Conservation (phyloP, 179 eudicot species). For the Gypsophila paniculata region DNA sequence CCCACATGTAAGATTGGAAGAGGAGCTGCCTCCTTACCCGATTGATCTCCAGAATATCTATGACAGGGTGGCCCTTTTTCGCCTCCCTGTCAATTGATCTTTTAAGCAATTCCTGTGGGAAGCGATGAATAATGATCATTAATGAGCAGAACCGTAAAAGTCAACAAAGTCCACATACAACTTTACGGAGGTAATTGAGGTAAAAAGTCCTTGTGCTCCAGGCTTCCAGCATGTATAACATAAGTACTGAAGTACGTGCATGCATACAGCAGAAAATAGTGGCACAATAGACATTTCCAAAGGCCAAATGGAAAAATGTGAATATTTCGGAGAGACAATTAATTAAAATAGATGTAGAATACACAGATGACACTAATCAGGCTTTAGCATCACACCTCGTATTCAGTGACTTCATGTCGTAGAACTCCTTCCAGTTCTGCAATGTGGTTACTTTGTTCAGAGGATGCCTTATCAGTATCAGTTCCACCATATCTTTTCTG, state of each 20-base stretch:
- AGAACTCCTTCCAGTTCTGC: constrained; percentile 63
- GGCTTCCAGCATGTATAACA: not conserved
- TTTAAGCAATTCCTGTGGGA: constrained; percentile 55
- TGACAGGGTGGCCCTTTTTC: constrained; percentile 46
- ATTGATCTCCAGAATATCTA: constrained; percentile 86
- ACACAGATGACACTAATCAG: constrained; percentile 9
- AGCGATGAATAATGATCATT: constrained; percentile 6
- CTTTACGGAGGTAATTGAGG: not conserved
- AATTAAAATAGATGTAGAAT: not conserved
- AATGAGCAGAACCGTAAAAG: not conserved
- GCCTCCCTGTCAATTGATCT: constrained; percentile 46
- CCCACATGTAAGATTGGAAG: constrained; percentile 88
- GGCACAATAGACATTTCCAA: too few species aligned
- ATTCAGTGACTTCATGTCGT: constrained; percentile 61
- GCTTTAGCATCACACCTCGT: constrained; percentile 50
- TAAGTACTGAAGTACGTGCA: too few species aligned
- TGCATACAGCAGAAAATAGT: too few species aligned
- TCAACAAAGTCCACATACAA: not conserved
- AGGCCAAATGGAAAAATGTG: too few species aligned
- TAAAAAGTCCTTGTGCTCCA: not conserved
- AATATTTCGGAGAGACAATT: not conserved
- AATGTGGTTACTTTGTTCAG: constrained; percentile 52
- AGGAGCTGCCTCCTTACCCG: constrained; percentile 71
- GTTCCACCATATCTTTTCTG: constrained; percentile 44
- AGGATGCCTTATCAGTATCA: constrained; percentile 27